Percentiles rank a stretch among this genome's conserved stretches.
Evolutionary conservation across 352 stramenopile genomes (phyloP).

Genomic region (Pythium myriotylum): DNA sequence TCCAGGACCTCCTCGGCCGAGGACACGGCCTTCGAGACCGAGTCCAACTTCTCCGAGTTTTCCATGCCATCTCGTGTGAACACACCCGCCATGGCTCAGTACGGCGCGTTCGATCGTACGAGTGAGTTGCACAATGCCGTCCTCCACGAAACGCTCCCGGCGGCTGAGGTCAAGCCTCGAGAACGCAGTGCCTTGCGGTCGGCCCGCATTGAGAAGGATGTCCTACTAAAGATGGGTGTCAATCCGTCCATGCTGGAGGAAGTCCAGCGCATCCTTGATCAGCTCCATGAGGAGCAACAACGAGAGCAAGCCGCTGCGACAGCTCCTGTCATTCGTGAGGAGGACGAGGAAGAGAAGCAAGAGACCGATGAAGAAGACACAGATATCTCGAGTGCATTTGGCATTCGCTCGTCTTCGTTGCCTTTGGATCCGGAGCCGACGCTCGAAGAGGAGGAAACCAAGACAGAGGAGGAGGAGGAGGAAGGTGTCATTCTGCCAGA

Average conservation of each 20-base stretch:
- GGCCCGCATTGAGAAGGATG: slow-evolving; percentile 73
- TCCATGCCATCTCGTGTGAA: slow-evolving; percentile 22
- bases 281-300: slow-evolving; percentile 52
- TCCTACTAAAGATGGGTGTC: slow-evolving; percentile 73
- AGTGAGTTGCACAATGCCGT: slow-evolving; percentile 4
- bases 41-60: slow-evolving; percentile 46
- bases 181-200: slow-evolving; percentile 44
- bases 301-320: slow-evolving; percentile 3
- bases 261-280: slow-evolving; percentile 68
- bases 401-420: slow-evolving; percentile 30
- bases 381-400: slow-evolving; percentile 57
- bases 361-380: slow-evolving; percentile 33
- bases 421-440: slow-evolving; percentile 19
- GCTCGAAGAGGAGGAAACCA: slow-evolving; percentile 33
- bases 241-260: slow-evolving; percentile 72
- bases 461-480: slow-evolving; percentile 24
- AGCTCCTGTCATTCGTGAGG: slow-evolving; percentile 11
- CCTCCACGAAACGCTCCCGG: neutral
- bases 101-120: slow-evolving; percentile 16
- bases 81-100: slow-evolving; percentile 1
- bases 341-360: slow-evolving; percentile 37
- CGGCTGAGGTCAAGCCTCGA: slow-evolving; percentile 14
- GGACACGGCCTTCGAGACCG: slow-evolving; percentile 64
- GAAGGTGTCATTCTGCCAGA: slow-evolving; percentile 51
- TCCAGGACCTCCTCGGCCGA: slow-evolving; percentile 46